A percentile compares a stretch with the other conserved stretches of the same genome.
These are phyloP conservation scores for Geotrichum klebahnii DNA, from an alignment of 1,139 yeast species.

Conservation along the genomic window DNA sequence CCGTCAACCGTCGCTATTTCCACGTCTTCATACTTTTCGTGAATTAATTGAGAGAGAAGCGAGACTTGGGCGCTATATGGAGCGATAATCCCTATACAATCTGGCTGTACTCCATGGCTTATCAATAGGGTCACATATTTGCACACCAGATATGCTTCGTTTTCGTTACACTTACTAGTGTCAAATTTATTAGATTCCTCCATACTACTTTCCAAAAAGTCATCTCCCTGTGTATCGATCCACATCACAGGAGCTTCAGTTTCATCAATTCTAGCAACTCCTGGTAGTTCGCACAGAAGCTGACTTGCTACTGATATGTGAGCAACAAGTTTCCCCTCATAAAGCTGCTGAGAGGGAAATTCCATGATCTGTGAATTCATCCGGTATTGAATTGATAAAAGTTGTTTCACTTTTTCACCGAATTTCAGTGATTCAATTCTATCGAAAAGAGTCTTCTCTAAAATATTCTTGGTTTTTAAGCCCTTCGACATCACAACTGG, in stretches of 20 bases:
- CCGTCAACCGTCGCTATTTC: conserved; percentile 90
- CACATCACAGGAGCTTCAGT: conserved; percentile 55
- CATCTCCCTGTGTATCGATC: conserved; percentile 90
- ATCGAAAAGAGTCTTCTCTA: conserved; percentile 74
- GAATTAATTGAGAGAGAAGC: conserved; percentile 46
- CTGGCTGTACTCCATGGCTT: conserved; percentile 47
- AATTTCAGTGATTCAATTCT: conserved; percentile 51
- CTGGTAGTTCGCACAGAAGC: conserved; percentile 53
- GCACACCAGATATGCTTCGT: conserved; percentile 61
- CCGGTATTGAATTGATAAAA: conserved; percentile 76
- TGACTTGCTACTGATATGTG: conserved; percentile 54
- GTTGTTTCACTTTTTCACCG: conserved; percentile 50
- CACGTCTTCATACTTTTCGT: conserved; percentile 50
- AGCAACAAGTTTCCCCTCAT: conserved; percentile 60
- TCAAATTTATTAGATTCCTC: conserved; percentile 31
- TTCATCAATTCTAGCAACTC: conserved; percentile 47
- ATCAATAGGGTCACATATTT: conserved; percentile 54
- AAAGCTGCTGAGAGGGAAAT: conserved; percentile 68
- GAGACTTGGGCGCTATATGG: conserved; percentile 89
- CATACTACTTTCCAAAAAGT: conserved; percentile 54
- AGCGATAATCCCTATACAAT: conserved; percentile 73
- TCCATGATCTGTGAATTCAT: conserved; percentile 78
- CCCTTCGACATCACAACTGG: conserved; percentile 40
- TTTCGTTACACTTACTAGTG: conserved; percentile 59
- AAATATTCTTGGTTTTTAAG: conserved; percentile 38